phyloP scores from a whole-genome alignment of 345 rosid species.

The Populus pruinosa region DNA sequence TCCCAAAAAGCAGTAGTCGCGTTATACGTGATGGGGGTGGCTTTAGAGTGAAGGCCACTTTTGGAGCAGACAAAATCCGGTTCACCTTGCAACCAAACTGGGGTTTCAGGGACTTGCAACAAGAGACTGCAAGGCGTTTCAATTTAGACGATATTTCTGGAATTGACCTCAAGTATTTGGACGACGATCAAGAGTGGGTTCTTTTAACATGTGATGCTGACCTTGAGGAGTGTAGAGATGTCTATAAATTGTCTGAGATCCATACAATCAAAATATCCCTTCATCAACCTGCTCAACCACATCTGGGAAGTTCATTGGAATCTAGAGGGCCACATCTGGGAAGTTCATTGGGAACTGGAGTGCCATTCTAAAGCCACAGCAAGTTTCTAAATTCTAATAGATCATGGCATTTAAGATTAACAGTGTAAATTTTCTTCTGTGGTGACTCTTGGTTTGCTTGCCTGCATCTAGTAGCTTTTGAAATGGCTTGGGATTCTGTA shows the following conservation, averaged over 20 bases:
- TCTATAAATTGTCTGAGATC: slow-evolving; percentile 43
- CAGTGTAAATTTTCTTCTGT: neutral
- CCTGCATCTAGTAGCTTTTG: neutral
- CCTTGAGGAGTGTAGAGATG: slow-evolving; percentile 81
- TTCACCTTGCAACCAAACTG: slow-evolving; percentile 30
- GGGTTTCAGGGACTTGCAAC: slow-evolving; percentile 25
- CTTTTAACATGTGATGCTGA: slow-evolving; percentile 37
- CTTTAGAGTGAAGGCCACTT: slow-evolving; percentile 58
- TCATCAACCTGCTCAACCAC: slow-evolving; percentile 37
- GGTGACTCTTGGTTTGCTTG: neutral
- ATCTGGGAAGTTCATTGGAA: slow-evolving; percentile 29
- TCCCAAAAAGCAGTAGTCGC: slow-evolving; percentile 22
- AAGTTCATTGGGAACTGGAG: neutral
- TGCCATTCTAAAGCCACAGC: neutral
- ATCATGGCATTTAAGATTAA: neutral
- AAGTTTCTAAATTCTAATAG: neutral
- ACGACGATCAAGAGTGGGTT: slow-evolving; percentile 36
- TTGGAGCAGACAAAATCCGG: slow-evolving; percentile 49
- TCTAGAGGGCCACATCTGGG: slow-evolving; percentile 12
- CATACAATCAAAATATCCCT: slow-evolving; percentile 58
- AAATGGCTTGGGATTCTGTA: neutral
- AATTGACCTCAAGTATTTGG: slow-evolving; percentile 32
- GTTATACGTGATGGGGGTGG: slow-evolving; percentile 15
- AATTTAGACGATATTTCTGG: slow-evolving; percentile 10
- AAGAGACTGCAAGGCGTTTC: slow-evolving; percentile 23